A percentile compares a stretch with the other conserved stretches of the same genome.
Conservation (phyloP, 2,329 filamentous ascomycete species). For the Sclerotinia nivalis region DNA sequence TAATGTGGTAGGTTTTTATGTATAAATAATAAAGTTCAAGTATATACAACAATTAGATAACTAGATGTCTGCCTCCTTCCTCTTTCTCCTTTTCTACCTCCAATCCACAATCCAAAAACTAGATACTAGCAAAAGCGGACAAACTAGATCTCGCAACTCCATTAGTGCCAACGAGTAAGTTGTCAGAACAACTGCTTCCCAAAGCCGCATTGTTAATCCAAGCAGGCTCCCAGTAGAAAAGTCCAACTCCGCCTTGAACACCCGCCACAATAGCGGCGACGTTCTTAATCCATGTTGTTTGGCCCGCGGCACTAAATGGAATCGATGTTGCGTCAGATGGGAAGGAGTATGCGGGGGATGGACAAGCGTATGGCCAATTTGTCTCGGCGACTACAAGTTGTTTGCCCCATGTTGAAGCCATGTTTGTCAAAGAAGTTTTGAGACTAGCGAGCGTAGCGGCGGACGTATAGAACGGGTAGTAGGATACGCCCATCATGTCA, state of each 20-base stretch:
- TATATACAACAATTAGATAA: background rate
- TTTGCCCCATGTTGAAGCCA: conserved; percentile 64
- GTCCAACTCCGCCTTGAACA: conserved; percentile 55
- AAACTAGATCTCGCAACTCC: conserved; percentile 59
- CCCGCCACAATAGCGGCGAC: conserved; percentile 58
- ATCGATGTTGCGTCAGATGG: conserved; percentile 60
- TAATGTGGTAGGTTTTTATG: background rate
- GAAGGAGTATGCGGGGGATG: conserved; percentile 58
- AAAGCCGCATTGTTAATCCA: conserved; percentile 67
- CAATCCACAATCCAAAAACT: background rate
- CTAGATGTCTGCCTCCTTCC: background rate
- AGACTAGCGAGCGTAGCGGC: conserved; percentile 60
- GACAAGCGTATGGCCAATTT: conserved; percentile 67
- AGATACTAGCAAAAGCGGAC: conserved; percentile 48
- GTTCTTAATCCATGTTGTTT: conserved; percentile 60
- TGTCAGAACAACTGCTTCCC: conserved; percentile 65
- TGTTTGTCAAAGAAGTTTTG: conserved; percentile 55
- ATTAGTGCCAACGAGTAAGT: conserved; percentile 59
- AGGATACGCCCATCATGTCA: conserved; percentile 71
- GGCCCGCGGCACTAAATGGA: conserved; percentile 63
- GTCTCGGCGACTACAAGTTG: conserved; percentile 69
- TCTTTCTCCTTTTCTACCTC: background rate
- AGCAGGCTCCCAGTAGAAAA: conserved; percentile 75
- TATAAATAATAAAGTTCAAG: conserved; percentile 1
- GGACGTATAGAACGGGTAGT: conserved; percentile 70